These are phyloP conservation scores for Aspergillus thermomutatus DNA, from an alignment of 2,329 filamentous ascomycete genomes.

Conservation along the genomic window DNA sequence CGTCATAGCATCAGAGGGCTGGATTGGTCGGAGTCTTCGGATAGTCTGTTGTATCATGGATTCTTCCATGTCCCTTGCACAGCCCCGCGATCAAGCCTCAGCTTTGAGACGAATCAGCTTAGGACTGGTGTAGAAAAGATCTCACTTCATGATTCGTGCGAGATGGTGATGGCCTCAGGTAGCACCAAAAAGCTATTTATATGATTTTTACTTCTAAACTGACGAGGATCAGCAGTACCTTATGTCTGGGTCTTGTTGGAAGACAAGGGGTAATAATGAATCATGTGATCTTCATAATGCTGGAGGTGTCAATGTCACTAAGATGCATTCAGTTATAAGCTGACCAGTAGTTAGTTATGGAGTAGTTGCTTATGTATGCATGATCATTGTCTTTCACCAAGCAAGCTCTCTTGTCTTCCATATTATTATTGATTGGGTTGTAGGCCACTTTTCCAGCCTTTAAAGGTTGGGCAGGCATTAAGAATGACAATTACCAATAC, in stretches of 20 bases:
- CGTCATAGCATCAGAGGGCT: not conserved
- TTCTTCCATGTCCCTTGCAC: not conserved
- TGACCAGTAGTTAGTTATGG: no score
- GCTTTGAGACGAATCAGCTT: not conserved
- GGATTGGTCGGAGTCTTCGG: not conserved
- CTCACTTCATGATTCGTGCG: not conserved
- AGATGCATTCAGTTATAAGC: not conserved
- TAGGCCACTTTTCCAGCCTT: not conserved
- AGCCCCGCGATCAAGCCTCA: not conserved
- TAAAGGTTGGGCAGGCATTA: not conserved
- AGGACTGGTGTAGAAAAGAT: not conserved
- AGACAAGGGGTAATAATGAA: not conserved
- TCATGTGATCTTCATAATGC: not conserved
- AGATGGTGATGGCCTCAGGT: not conserved
- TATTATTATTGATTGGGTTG: not conserved
- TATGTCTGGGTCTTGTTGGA: not conserved
- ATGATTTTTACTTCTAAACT: no score
- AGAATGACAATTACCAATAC: no score
- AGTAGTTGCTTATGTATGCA: no score
- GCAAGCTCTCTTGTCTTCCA: not conserved
- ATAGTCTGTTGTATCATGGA: not conserved
- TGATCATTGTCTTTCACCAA: not conserved
- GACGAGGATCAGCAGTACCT: not conserved
- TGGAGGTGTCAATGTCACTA: not conserved
- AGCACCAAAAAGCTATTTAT: not conserved